Evolutionary conservation across 345 rosid species (phyloP).

Genomic region (Hevea brasiliensis): DNA sequence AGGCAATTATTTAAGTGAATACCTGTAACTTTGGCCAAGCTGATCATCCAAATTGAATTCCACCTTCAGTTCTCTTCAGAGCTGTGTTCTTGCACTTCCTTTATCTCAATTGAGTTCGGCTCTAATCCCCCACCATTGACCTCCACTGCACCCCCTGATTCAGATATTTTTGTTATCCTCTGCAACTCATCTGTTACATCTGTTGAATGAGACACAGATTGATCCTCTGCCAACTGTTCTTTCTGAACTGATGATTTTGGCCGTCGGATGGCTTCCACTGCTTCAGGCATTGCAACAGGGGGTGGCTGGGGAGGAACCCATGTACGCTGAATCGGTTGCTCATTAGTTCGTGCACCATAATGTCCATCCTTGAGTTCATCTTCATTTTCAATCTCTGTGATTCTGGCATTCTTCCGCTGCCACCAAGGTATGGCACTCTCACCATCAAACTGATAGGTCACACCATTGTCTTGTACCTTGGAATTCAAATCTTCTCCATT

Average conservation of each 20-base stretch:
- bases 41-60: conserved; percentile 3
- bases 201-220: conserved; percentile 31
- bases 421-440: conserved; percentile 57
- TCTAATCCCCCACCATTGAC: conserved; percentile 37
- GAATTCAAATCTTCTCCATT: conserved; percentile 40
- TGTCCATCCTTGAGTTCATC: conserved; percentile 39
- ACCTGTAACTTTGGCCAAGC: neutral
- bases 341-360: conserved; percentile 41
- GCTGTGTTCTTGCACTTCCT: conserved; percentile 49
- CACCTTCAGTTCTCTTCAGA: conserved; percentile 16
- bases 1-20: neutral
- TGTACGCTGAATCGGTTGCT: conserved; percentile 54
- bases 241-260: conserved; percentile 59
- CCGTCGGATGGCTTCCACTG: conserved; percentile 90
- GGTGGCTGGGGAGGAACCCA: conserved; percentile 99
- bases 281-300: conserved; percentile 87
- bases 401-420: conserved; percentile 67
- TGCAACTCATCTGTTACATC: conserved; percentile 61
- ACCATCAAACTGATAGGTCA: conserved; percentile 36
- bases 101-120: conserved; percentile 50
- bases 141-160: conserved; percentile 52
- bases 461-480: conserved; percentile 43
- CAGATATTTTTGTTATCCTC: conserved; percentile 67
- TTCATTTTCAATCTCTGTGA: conserved; percentile 61
- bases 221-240: conserved; percentile 56